Percentiles rank a stretch among this genome's conserved stretches.
phyloP scores from a whole-genome alignment of 164 flowering plant species.

The Paratinospora sagittata region DNA sequence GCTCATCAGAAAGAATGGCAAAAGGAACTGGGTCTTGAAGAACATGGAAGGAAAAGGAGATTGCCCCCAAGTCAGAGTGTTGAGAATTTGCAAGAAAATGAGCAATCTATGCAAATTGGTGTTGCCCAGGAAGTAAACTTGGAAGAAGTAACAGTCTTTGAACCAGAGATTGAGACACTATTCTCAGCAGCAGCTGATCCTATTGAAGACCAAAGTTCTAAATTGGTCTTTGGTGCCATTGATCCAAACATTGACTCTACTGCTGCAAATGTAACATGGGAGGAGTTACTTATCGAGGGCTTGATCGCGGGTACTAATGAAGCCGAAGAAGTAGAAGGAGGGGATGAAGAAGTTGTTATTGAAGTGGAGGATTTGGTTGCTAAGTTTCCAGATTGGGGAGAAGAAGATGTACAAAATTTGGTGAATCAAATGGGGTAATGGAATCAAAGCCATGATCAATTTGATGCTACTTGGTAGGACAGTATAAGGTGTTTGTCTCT shows the following conservation, averaged over 20 bases:
- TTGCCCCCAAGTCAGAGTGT: constrained; percentile 33
- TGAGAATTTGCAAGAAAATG: constrained; percentile 30
- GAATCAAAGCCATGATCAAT: constrained; percentile 25
- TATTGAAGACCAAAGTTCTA: constrained; percentile 4
- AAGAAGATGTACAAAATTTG: constrained; percentile 42
- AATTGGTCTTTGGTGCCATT: not conserved
- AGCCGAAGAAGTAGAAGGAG: constrained; percentile 25
- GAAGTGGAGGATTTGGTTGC: constrained; percentile 40
- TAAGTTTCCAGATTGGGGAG: constrained; percentile 29
- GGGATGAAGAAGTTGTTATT: constrained; percentile 30
- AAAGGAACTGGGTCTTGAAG: constrained; percentile 19
- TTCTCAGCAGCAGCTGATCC: constrained; percentile 27
- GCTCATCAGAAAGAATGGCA: constrained; percentile 20
- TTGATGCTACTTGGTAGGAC: not conserved
- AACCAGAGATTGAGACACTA: constrained; percentile 32
- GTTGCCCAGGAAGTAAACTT: not conserved
- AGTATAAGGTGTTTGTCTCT: not conserved
- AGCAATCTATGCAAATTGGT: not conserved
- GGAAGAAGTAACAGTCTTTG: no score
- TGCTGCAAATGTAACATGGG: constrained; percentile 30
- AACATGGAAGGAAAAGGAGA: constrained; percentile 46
- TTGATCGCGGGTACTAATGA: constrained; percentile 21
- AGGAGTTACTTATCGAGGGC: constrained; percentile 37
- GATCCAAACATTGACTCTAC: constrained; percentile 19
- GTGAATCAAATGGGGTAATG: constrained; percentile 42